These are phyloP conservation scores for Aspergillus nidulans DNA, from an alignment of 495 filamentous ascomycete species.

Conservation along the genomic window DNA sequence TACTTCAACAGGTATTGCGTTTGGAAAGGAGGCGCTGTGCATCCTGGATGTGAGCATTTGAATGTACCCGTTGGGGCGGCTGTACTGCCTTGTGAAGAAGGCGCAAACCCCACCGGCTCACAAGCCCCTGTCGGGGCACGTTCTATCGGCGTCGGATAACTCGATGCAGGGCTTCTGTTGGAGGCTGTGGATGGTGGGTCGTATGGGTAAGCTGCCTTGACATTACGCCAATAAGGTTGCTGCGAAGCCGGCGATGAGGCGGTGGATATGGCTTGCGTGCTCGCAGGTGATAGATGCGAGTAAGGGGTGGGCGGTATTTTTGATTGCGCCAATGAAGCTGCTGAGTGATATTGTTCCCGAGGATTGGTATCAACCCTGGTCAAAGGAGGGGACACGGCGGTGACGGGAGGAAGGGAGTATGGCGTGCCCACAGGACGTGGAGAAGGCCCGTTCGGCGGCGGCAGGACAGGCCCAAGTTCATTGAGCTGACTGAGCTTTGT, in stretches of 20 bases:
- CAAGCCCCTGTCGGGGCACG: slow-evolving; percentile 22
- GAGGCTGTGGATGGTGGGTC: slow-evolving; percentile 23
- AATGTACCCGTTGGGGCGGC: slow-evolving; percentile 33
- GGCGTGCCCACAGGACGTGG: slow-evolving; percentile 19
- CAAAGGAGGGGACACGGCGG: slow-evolving; percentile 27
- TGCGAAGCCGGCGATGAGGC: slow-evolving; percentile 40
- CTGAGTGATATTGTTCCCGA: slow-evolving; percentile 28
- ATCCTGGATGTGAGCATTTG: slow-evolving; percentile 67
- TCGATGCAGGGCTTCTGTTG: slow-evolving; percentile 31
- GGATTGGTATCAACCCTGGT: slow-evolving; percentile 23
- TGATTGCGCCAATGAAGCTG: slow-evolving; percentile 21
- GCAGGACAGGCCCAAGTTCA: slow-evolving; percentile 17
- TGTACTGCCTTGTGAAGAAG: slow-evolving; percentile 22
- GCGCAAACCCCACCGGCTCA: slow-evolving; percentile 23
- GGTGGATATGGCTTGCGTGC: slow-evolving; percentile 34
- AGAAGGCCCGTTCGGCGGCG: slow-evolving; percentile 19
- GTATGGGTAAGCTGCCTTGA: slow-evolving; percentile 29
- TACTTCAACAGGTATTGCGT: slow-evolving; percentile 83
- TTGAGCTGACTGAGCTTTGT: slow-evolving; percentile 37
- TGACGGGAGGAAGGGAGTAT: slow-evolving; percentile 22
- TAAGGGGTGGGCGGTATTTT: slow-evolving; percentile 36
- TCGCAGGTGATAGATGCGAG: slow-evolving; percentile 38
- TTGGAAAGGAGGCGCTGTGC: slow-evolving; percentile 82
- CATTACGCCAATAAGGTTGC: slow-evolving; percentile 23
- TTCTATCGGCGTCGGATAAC: slow-evolving; percentile 43